Conservation (phyloP, 208 protist genomes). For the Leptomonas seymouri region DNA sequence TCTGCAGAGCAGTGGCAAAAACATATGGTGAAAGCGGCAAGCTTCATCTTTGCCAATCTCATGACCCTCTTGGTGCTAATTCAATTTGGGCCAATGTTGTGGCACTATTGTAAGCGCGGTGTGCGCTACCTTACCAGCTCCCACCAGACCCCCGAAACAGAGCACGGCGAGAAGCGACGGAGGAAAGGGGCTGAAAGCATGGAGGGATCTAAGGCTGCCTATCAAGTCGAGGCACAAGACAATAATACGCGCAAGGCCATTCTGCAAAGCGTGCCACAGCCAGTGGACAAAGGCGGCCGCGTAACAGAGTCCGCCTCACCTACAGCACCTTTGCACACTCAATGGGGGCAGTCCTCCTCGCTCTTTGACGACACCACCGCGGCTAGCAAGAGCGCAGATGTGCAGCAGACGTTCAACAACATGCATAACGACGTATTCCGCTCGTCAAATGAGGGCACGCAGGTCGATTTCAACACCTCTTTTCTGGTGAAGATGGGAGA, state of each 20-base stretch:
- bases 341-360: constrained; percentile 21
- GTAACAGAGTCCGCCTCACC: background rate
- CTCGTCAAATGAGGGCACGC: constrained; percentile 7
- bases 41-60: constrained; percentile 74
- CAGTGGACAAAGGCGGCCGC: background rate
- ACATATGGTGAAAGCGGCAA: constrained; percentile 28
- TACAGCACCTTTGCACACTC: background rate
- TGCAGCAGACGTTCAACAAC: constrained; percentile 23
- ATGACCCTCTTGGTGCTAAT: constrained; percentile 67
- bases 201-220: background rate
- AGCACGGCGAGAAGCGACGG: constrained; percentile 14
- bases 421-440: constrained; percentile 36
- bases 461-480: constrained; percentile 57
- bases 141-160: background rate
- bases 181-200: constrained; percentile 5
- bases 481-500: constrained; percentile 87
- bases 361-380: constrained; percentile 30
- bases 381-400: background rate
- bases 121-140: constrained; percentile 24
- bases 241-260: constrained; percentile 17
- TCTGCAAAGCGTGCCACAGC: constrained; percentile 20
- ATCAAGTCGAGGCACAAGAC: constrained; percentile 18
- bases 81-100: constrained; percentile 48
- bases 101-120: constrained; percentile 28
- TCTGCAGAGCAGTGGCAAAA: constrained; percentile 25